A percentile compares a stretch with the other conserved stretches of the same genome.
phyloP scores from a whole-genome alignment of 2,329 filamentous ascomycete genomes.

The Talaromyces sp. region DNA sequence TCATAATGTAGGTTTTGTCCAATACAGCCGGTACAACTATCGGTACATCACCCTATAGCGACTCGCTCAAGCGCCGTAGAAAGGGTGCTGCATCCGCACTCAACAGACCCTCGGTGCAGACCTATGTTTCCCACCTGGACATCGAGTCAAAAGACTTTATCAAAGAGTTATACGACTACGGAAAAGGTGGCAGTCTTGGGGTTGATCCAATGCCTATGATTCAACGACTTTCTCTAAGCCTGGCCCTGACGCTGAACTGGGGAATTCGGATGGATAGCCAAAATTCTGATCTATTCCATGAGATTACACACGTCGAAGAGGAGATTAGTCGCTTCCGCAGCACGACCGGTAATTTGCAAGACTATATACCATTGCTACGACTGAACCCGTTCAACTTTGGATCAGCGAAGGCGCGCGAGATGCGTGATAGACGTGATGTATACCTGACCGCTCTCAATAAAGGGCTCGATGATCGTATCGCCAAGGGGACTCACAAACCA shows the following conservation, averaged over 20 bases:
- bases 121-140: slow-evolving; percentile 61
- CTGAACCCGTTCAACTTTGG: slow-evolving; percentile 61
- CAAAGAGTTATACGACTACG: slow-evolving; percentile 58
- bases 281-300: not conserved
- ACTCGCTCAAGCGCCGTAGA: slow-evolving; percentile 60
- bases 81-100: slow-evolving; percentile 65
- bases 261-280: not conserved
- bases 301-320: not conserved
- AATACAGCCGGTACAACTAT: slow-evolving; percentile 61
- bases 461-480: slow-evolving; percentile 51
- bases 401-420: slow-evolving; percentile 57
- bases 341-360: not conserved
- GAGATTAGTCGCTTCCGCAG: not conserved
- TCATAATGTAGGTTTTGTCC: not conserved
- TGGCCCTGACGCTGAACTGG: not conserved
- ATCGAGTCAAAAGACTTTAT: slow-evolving; percentile 62
- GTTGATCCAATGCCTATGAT: not conserved
- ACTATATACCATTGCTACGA: slow-evolving; percentile 58
- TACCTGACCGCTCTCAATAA: slow-evolving; percentile 58
- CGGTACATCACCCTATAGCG: slow-evolving; percentile 64
- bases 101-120: slow-evolving; percentile 62
- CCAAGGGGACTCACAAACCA: not conserved
- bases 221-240: not conserved
- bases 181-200: slow-evolving; percentile 32
- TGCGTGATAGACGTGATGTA: slow-evolving; percentile 58